Percentiles rank a stretch among this genome's conserved stretches.
Conservation (phyloP, 306 rosid species). For the Vigna trinervia region DNA sequence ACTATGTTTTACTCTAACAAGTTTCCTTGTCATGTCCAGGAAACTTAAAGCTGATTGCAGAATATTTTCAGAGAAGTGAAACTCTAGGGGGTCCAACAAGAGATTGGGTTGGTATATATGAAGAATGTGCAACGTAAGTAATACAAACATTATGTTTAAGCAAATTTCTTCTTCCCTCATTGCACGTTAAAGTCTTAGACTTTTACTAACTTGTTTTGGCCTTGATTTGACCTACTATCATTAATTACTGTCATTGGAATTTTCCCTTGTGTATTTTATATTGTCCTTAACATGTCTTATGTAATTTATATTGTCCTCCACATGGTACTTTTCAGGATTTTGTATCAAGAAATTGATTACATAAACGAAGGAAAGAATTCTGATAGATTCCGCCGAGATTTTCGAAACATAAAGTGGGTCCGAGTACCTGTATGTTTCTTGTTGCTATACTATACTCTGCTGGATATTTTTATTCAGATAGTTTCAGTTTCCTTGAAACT, state of each 20-base stretch:
- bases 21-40: constrained; percentile 55
- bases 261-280: constrained; percentile 18
- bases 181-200: neutral
- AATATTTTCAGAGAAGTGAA: constrained; percentile 93
- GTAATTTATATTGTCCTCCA: constrained; percentile 30
- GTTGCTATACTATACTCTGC: constrained; percentile 42
- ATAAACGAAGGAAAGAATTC: constrained; percentile 93
- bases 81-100: constrained; percentile 84
- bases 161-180: constrained; percentile 15
- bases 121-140: constrained; percentile 92
- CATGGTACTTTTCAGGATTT: constrained; percentile 64
- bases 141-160: constrained; percentile 17
- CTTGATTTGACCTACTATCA: neutral
- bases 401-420: constrained; percentile 91
- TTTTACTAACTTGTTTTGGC: neutral
- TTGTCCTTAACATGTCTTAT: constrained; percentile 24
- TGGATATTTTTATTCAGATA: constrained; percentile 2
- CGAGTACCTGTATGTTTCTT: constrained; percentile 93
- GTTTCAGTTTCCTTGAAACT: constrained; percentile 33
- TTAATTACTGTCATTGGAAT: neutral
- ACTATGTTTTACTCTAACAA: constrained; percentile 28
- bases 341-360: constrained; percentile 94
- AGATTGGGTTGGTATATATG: constrained; percentile 92
- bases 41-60: constrained; percentile 92
- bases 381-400: constrained; percentile 82